Evolutionary conservation across 305 asterid species (phyloP), one percentile per base, ranked within the genome.

Genomic region (Plantago lanceolata): DNA sequence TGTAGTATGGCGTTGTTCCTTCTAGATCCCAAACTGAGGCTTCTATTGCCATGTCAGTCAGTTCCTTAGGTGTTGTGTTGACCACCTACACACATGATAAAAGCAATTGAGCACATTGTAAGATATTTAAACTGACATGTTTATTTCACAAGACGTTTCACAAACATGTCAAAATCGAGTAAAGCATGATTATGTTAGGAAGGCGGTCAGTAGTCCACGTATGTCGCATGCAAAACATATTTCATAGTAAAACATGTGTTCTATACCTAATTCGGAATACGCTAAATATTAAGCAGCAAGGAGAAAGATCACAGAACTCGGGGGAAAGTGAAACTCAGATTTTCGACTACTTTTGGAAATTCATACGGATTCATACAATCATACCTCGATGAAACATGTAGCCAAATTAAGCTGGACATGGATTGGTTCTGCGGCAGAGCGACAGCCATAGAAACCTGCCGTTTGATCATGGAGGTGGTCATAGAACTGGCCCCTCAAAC

Each of bases 391-490:
- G 64, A 79, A 76, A 58, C 75, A 85, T 15, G 96, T 82, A 19
- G 71, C 75, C 61, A 92, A 84, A 81, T 92, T 92, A 47, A 92
- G 84, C 82, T 92, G 98, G 69, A 89, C 94, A 73, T 92, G 98
- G 75, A 89, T 78, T 59, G 96, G 91, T 75, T 92, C 98, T 61
- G 93, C 96, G 24, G 96, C 98, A 72, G 68, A 63, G 69, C 98
- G 96, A 67, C 98, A 92, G 28, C 98, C 98, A 61, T 83, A 92
- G 78, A 92, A 92, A 57, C 98, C 98, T 35, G 96, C 96, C 5
- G 98, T 89, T 80, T 92, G 98, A 65, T 89, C 95, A 29, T 75
- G 98, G 71, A 92, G 96, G 82, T 92, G 96, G 78, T 92, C 98
- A 62, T 89, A 92, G 77, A 92, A 89, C 75, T 89, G 98, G 54